phyloP scores from a whole-genome alignment of 2,329 filamentous ascomycete species.

The Dothistroma septosporum region DNA sequence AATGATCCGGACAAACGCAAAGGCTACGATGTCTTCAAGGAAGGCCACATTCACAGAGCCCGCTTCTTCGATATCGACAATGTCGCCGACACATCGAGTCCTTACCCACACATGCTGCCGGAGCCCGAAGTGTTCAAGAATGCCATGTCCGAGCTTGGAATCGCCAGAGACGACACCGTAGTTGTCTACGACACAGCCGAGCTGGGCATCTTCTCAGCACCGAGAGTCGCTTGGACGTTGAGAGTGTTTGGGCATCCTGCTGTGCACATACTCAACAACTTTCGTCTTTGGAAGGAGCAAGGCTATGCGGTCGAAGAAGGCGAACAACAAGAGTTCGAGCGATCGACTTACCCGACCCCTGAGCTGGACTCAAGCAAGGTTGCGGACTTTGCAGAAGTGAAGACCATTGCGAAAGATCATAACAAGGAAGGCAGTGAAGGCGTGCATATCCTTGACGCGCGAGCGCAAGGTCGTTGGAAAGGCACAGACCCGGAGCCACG shows the following conservation, averaged over 20 bases:
- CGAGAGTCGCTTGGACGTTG: conserved; percentile 89
- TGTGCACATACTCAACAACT: conserved; percentile 93
- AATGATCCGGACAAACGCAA: conserved; percentile 73
- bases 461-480: conserved; percentile 72
- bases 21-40: conserved; percentile 74
- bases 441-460: conserved; percentile 84
- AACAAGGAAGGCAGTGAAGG: conserved; percentile 80
- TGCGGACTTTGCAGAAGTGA: conserved; percentile 76
- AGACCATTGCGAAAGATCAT: conserved; percentile 67
- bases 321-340: conserved; percentile 50
- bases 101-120: conserved; percentile 96
- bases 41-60: conserved; percentile 79
- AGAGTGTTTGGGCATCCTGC: conserved; percentile 81
- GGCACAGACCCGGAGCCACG: conserved; percentile 83
- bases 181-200: conserved; percentile 94
- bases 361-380: conserved; percentile 58
- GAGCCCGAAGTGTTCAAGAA: conserved; percentile 73
- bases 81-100: conserved; percentile 78
- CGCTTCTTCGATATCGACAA: conserved; percentile 96
- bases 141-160: conserved; percentile 84
- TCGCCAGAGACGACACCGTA: conserved; percentile 79
- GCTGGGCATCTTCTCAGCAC: conserved; percentile 88
- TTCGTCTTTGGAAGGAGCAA: conserved; percentile 84
- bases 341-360: conserved; percentile 42
- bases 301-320: conserved; percentile 80